A percentile compares a stretch with the other conserved stretches of the same genome.
Conservation (phyloP, 371 early-diverging fungal genomes). For the Sanchytrium tribonematis region DNA sequence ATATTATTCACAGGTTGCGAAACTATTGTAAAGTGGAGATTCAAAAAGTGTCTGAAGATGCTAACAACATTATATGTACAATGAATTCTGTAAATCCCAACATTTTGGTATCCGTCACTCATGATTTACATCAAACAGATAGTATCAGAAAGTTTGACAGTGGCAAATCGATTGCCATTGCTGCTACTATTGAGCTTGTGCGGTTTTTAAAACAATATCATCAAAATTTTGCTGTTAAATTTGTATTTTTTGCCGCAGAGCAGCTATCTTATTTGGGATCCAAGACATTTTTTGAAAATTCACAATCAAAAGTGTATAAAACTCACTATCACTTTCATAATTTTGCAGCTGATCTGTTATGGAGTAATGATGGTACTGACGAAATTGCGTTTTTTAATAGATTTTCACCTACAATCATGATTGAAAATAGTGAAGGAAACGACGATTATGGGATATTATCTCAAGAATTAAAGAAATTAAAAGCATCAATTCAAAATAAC, state of each 20-base stretch:
- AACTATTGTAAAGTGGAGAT: not conserved
- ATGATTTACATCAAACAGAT: not conserved
- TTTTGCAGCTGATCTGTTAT: not conserved
- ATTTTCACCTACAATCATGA: not conserved
- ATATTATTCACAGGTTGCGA: not conserved
- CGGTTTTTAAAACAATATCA: not conserved
- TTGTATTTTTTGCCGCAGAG: not conserved
- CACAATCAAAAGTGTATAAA: not conserved
- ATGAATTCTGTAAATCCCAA: not conserved
- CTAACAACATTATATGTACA: not conserved
- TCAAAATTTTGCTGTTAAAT: not conserved
- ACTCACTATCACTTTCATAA: not conserved
- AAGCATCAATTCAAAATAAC: too few relatives aligned
- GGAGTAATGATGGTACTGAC: not conserved
- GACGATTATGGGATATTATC: not conserved
- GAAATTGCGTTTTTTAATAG: not conserved
- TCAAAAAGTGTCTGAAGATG: not conserved
- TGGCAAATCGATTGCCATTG: not conserved
- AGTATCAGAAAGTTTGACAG: not conserved
- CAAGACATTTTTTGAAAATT: not conserved
- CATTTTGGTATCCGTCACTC: not conserved
- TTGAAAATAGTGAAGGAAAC: not conserved
- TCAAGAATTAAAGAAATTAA: too few relatives aligned
- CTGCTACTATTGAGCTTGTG: not conserved
- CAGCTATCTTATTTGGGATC: not conserved